Evolutionary conservation across 306 rosid species (phyloP).

Genomic region (Prinsepia uniflora): DNA sequence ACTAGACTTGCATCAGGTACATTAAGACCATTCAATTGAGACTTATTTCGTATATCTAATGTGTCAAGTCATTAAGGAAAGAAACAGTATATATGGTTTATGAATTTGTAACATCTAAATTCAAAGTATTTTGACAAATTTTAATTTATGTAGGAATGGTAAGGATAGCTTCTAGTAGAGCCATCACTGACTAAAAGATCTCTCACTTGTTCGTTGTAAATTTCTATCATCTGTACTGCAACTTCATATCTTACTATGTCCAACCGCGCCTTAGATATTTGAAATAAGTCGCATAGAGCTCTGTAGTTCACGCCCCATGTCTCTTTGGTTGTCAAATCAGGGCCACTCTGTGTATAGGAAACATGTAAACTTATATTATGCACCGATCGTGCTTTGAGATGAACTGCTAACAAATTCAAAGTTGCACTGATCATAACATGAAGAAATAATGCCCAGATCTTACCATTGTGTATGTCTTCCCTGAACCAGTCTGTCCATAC

Average conservation of each 20-base stretch:
- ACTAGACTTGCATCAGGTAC: conserved; percentile 94
- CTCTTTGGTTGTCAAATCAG: conserved; percentile 75
- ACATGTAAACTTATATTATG: background rate
- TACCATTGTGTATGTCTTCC: conserved; percentile 99
- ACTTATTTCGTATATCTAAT: conserved; percentile 90
- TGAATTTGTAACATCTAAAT: background rate
- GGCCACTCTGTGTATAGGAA: conserved; percentile 65
- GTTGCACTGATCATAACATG: too few species aligned
- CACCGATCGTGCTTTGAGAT: too few species aligned
- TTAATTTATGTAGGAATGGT: background rate
- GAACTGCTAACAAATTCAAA: too few species aligned
- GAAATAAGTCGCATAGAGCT: conserved; percentile 84
- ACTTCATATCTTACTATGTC: conserved; percentile 78
- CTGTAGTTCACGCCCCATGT: conserved; percentile 97
- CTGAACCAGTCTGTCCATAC: conserved; percentile 97
- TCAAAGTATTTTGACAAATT: background rate
- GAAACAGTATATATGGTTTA: conserved; percentile 8
- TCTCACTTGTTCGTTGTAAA: conserved; percentile 96
- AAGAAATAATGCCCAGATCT: too few species aligned
- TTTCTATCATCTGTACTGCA: conserved; percentile 94
- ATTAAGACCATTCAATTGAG: conserved; percentile 90
- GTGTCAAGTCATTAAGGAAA: conserved; percentile 59
- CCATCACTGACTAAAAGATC: conserved; percentile 88
- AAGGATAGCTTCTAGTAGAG: conserved; percentile 94
- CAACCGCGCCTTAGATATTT: conserved; percentile 68